Evolutionary conservation across 116 monocot species (phyloP).

Genomic region (Dioscorea cayenensis): DNA sequence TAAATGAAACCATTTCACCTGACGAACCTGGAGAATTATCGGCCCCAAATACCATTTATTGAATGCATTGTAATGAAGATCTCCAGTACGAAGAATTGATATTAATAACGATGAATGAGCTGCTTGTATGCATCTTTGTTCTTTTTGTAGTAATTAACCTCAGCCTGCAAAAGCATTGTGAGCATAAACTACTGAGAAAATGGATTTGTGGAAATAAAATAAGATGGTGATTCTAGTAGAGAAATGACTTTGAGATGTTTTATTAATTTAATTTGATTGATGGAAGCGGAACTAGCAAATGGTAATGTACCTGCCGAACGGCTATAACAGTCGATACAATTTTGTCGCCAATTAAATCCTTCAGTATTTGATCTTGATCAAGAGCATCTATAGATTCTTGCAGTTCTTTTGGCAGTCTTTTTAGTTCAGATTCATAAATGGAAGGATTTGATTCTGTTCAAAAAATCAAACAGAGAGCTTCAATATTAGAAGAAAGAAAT

Average conservation of each 20-base stretch:
- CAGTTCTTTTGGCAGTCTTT: conserved; percentile 64
- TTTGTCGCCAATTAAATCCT: conserved; percentile 71
- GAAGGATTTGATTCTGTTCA: conserved; percentile 63
- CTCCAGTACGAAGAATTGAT: not conserved
- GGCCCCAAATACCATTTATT: not conserved
- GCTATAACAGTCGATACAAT: conserved; percentile 52
- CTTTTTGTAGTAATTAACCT: conserved; percentile 58
- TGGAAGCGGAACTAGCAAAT: not conserved
- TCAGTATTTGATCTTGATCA: conserved; percentile 43
- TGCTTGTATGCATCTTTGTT: conserved; percentile 45
- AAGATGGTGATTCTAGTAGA: not conserved
- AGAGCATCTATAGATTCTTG: conserved; percentile 75
- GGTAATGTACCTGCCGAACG: conserved; percentile 53
- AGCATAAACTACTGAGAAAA: not conserved
- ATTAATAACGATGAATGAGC: conserved; percentile 71
- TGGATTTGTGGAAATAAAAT: not conserved
- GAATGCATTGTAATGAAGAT: not conserved
- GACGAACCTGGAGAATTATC: not conserved
- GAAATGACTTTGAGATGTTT: not conserved
- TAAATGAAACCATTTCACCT: not conserved
- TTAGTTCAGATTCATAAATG: conserved; percentile 18
- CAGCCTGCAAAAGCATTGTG: conserved; percentile 50
- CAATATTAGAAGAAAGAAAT: no score
- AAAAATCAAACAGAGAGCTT: not conserved
- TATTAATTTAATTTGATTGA: no score